Evolutionary conservation across 352 stramenopile genomes (phyloP).

Genomic region (Phytophthora ohioensis): DNA sequence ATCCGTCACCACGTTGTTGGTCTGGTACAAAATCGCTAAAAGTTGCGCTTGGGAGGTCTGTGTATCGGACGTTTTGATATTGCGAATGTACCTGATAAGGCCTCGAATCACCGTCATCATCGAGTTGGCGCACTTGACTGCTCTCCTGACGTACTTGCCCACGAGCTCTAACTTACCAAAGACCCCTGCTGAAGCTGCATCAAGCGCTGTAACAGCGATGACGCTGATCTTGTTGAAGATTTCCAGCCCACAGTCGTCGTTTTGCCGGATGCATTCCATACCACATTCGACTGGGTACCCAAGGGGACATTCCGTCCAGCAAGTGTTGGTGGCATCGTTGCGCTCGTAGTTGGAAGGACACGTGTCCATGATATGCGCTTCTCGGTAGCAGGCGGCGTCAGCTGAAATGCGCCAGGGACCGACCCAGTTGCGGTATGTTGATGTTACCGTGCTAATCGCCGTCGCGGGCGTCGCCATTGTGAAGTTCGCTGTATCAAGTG

Average conservation of each 20-base stretch:
- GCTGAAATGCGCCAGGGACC: conserved; percentile 27
- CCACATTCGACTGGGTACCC: conserved; percentile 55
- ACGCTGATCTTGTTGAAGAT: conserved; percentile 34
- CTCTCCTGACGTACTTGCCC: conserved; percentile 23
- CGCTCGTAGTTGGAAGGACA: conserved; percentile 47
- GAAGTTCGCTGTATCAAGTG: too few relatives aligned
- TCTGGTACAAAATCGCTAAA: conserved; percentile 26
- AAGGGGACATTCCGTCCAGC: conserved; percentile 56
- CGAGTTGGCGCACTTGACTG: conserved; percentile 14
- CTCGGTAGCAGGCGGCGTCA: conserved; percentile 25
- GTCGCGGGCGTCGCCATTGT: conserved; percentile 12
- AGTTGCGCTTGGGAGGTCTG: conserved; percentile 25
- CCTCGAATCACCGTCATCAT: conserved; percentile 18
- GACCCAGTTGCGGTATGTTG: conserved; percentile 43
- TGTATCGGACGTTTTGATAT: conserved; percentile 22
- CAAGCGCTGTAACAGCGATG: conserved; percentile 36
- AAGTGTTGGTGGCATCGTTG: conserved; percentile 49
- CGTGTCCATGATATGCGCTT: conserved; percentile 38
- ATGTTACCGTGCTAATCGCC: conserved; percentile 17
- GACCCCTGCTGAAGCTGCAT: conserved; percentile 38
- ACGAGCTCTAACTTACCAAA: conserved; percentile 38
- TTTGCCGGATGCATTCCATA: conserved; percentile 53
- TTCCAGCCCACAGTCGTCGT: conserved; percentile 40
- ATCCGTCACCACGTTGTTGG: conserved; percentile 22
- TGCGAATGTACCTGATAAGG: conserved; percentile 28